Percentiles rank a stretch among this genome's conserved stretches.
Conservation (phyloP, 2,329 filamentous ascomycete genomes). For the Bertia moriformis region DNA sequence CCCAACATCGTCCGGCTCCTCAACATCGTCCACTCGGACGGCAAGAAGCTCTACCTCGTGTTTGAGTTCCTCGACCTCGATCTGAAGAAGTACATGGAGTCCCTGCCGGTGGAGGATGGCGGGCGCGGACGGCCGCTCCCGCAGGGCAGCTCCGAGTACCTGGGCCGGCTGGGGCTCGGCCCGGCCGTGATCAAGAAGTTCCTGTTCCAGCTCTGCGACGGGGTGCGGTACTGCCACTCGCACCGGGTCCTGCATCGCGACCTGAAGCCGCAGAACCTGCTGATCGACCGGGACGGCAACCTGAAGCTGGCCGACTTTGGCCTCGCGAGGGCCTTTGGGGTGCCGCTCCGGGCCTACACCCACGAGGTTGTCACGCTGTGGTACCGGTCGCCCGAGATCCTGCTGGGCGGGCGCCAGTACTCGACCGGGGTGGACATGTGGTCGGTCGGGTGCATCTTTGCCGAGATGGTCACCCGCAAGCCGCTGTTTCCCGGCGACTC, state of each 20-base stretch:
- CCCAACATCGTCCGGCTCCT: constrained; percentile 59
- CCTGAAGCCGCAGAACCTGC: constrained; percentile 58
- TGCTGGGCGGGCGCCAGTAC: constrained; percentile 62
- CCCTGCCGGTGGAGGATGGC: constrained; percentile 54
- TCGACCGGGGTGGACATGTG: constrained; percentile 69
- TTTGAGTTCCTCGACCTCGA: constrained; percentile 63
- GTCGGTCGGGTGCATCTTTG: constrained; percentile 65
- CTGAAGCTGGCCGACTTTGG: constrained; percentile 62
- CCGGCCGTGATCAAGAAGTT: constrained; percentile 64
- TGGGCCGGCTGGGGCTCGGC: constrained; percentile 45
- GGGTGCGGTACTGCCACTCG: constrained; percentile 58
- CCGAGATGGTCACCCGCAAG: constrained; percentile 66
- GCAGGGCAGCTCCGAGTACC: constrained; percentile 40
- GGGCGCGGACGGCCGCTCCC: constrained; percentile 57
- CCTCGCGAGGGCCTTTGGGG: constrained; percentile 59
- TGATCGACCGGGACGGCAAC: constrained; percentile 58
- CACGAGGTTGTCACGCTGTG: constrained; percentile 67
- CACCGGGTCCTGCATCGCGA: constrained; percentile 60
- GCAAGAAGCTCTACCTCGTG: constrained; percentile 65
- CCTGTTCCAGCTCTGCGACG: constrained; percentile 57
- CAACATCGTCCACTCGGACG: constrained; percentile 66
- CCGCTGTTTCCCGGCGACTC: constrained; percentile 64
- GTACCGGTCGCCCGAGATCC: constrained; percentile 63
- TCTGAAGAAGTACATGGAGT: constrained; percentile 69
- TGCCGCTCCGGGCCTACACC: constrained; percentile 61